Evolutionary conservation across 192 early-diverging fungal genomes (phyloP), one percentile per base, ranked within the genome.

Genomic region (Pilobolus umbonatus): DNA sequence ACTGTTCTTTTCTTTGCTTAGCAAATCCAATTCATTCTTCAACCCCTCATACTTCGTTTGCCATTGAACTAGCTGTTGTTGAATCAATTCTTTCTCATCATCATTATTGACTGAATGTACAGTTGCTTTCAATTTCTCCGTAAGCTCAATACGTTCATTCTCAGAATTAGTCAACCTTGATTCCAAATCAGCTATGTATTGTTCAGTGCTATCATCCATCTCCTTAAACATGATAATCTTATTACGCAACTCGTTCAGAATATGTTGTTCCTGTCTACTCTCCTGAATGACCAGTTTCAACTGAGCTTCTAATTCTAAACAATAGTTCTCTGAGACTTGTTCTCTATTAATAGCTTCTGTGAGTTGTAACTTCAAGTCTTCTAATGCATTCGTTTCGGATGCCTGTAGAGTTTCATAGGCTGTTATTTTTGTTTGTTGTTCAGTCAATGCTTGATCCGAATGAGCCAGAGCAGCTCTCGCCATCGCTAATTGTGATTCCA

Each of bases 401-500:
- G 63, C 62, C 11, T 69, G 71, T 8, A 75, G 57, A 32, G 60
- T 52, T 52, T 77, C 66, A 35, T 72, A 74, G 32, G 66, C 71
- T n/a, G 63, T 44, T 15, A 86, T 72, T 46, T 76, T 74, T 12
- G 64, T 63, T 46, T 85, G 80, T 21, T 88, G 83, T 59, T 81
- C 77, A 28, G 74, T 61, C 46, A 84, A 62, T 32, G 78, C 72
- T 21, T 72, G 56, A 25, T 79, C 76, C 14, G 82, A 78, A 15
- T 75, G 76, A 21, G 70, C 74, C 54, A 89, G 38, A 5, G 79
- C 71, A 19, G 82, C 81, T 31, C 75, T 77, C 1, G 82, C 72
- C 42, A 79, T 45, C 22, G 67, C 60, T 44, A 89, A 60, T 61
- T 89, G 75, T 24, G 59, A 71, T 53, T 89, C 86, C 14, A 89